Percentiles rank a stretch among this genome's conserved stretches.
Evolutionary conservation across 257 asterid genomes (phyloP).

Genomic region (Gentiana macrophylla): DNA sequence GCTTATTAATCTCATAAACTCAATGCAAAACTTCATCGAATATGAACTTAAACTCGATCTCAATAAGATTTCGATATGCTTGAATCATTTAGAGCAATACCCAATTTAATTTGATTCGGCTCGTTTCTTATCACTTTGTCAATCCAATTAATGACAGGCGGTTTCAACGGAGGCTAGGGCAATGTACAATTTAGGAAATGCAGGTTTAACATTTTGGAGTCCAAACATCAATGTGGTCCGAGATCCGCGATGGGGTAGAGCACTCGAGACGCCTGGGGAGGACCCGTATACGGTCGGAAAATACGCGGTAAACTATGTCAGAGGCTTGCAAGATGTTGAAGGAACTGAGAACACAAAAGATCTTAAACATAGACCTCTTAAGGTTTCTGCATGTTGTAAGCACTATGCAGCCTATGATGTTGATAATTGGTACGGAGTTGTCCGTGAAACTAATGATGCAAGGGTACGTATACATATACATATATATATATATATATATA

Average conservation of each 20-base stretch:
- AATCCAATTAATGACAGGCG: slow-evolving; percentile 9
- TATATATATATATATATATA: too few species aligned
- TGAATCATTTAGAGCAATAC: too few species aligned
- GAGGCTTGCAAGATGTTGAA: slow-evolving; percentile 37
- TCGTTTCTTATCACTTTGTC: too few species aligned
- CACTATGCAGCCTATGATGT: slow-evolving; percentile 45
- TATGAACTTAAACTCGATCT: too few species aligned
- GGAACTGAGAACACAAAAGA: slow-evolving; percentile 16
- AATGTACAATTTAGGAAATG: slow-evolving; percentile 34
- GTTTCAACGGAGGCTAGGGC: slow-evolving; percentile 49
- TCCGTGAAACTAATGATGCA: slow-evolving; percentile 25
- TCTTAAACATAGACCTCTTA: slow-evolving; percentile 22
- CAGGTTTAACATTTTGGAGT: slow-evolving; percentile 46
- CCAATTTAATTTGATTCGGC: too few species aligned
- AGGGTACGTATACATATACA: slow-evolving; percentile 12
- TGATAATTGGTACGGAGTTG: slow-evolving; percentile 29
- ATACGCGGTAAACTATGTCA: slow-evolving; percentile 30
- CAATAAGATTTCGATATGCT: too few species aligned
- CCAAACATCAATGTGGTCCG: slow-evolving; percentile 39
- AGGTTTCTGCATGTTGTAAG: slow-evolving; percentile 41
- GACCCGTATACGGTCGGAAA: slow-evolving; percentile 24
- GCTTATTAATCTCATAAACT: too few species aligned
- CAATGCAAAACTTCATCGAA: too few species aligned
- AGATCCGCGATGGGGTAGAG: slow-evolving; percentile 55
- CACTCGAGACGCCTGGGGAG: slow-evolving; percentile 35